Base-by-base conservation (phyloP, 2,329 filamentous ascomycete genomes). In the Moelleriella libera region DNA sequence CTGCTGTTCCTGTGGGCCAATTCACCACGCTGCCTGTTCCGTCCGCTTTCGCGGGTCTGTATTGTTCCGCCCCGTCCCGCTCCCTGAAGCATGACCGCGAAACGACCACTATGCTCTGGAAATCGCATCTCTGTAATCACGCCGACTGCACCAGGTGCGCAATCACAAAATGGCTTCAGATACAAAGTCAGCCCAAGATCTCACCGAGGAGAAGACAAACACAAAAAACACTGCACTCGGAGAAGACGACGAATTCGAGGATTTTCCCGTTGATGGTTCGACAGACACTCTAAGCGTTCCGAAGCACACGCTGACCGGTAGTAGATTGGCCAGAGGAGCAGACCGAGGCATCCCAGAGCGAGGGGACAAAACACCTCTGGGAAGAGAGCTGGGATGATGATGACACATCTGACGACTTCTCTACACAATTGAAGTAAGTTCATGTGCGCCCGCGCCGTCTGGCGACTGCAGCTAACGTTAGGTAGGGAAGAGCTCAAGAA, bases 331-430 rank as follows among this genome's bases (percentile, higher is more conserved):
- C 82, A 47, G 82, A 88, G 65, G 88, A 95, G 62, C 89, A 95
- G 62, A 87, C 87, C 51, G 88, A 96, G 63, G 83, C 82, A 48
- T 85, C 84, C 49, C 74, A 76, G 59, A 80, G 74, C 57, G 82
- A 82, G 60, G 78, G 82, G 50, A 74, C 72, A 53, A 70, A 76
- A 64, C 89, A 97, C 70, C 73, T 98, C 47, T 98, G 92, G 92
- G 92, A 98, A 68, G 92, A 98, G 75, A 96, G 88, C 74, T 98
- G 92, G 92, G 92, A 98, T 62, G 92, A 98, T 61, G 90, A 97
- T 64, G 92, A 97, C 68, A 92, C 88, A 55, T 92, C 78, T 59
- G 92, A 98, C 63, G 92, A 98, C 61, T 98, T 98, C 65, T 92
- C 88, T 10, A 79, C 85, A 60, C 90, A 97, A 72, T 70, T 98